Conservation (phyloP, 768 basidiomycete genomes). For the Xerocomus spinulosus region DNA sequence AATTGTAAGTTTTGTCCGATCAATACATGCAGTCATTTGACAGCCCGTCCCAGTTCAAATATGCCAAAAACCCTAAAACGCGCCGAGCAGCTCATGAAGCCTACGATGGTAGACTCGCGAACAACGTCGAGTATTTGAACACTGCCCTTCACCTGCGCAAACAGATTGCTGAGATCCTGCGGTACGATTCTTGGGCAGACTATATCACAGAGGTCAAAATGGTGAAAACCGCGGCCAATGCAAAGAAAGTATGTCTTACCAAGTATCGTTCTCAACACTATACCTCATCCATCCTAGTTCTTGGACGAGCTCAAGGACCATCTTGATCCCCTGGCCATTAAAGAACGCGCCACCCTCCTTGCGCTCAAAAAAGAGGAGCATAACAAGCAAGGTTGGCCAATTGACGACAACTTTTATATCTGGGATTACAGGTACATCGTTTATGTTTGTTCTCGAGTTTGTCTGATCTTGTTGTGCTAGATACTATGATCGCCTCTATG, state of each 20-base stretch:
- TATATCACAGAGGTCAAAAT: constrained; percentile 83
- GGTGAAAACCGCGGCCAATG: constrained; percentile 66
- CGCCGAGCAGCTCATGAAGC: constrained; percentile 62
- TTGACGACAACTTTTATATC: constrained; percentile 70
- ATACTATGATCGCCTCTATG: constrained; percentile 38
- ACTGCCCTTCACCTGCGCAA: constrained; percentile 69
- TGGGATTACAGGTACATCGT: constrained; percentile 73
- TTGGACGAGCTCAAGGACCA: constrained; percentile 70
- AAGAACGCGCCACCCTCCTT: constrained; percentile 64
- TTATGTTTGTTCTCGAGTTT: background rate
- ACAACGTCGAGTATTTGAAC: constrained; percentile 68
- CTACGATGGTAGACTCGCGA: constrained; percentile 60
- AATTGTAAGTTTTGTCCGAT: constrained; percentile 42
- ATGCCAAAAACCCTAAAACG: constrained; percentile 64
- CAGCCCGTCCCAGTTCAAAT: constrained; percentile 62
- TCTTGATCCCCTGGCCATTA: constrained; percentile 64
- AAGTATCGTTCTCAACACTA: background rate
- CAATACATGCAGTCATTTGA: background rate
- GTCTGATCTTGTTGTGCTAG: constrained; percentile 12
- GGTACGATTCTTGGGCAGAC: constrained; percentile 80
- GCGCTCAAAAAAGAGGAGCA: constrained; percentile 75
- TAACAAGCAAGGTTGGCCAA: constrained; percentile 49
- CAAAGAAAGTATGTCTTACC: constrained; percentile 44
- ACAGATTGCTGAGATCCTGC: constrained; percentile 59
- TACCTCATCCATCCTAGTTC: constrained; percentile 44